Percentiles rank a stretch among this genome's conserved stretches.
These are phyloP conservation scores for Lactarius tabidus DNA, from an alignment of 768 basidiomycete genomes.

Conservation along the genomic window DNA sequence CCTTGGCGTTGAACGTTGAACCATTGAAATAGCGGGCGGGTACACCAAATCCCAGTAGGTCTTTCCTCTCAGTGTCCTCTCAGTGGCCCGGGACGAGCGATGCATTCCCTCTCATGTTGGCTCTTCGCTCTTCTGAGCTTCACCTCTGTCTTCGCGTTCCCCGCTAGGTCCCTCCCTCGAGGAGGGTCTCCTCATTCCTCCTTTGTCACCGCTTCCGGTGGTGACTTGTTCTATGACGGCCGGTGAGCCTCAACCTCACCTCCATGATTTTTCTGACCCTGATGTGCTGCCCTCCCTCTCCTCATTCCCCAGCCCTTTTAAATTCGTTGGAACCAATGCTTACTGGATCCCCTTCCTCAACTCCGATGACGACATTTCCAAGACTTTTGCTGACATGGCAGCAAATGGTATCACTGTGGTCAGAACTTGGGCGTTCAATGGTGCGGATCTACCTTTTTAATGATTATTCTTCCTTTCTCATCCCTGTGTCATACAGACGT, in stretches of 20 bases:
- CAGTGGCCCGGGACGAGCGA: no score
- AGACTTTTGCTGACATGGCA: constrained; percentile 55
- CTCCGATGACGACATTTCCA: constrained; percentile 50
- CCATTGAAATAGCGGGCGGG: not conserved
- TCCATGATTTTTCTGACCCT: no score
- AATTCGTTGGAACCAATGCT: constrained; percentile 54
- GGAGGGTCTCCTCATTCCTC: not conserved
- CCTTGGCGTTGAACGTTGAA: not conserved
- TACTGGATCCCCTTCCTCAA: constrained; percentile 64
- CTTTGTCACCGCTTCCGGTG: constrained; percentile 12
- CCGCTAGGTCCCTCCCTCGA: constrained; percentile 3
- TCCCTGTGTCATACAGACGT: constrained; percentile 17
- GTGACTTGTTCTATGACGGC: constrained; percentile 11
- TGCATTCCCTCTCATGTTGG: constrained; percentile 11
- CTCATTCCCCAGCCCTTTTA: constrained; percentile 28
- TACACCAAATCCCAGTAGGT: no score
- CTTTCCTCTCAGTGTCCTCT: no score
- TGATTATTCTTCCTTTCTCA: not conserved
- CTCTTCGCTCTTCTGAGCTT: constrained; percentile 5
- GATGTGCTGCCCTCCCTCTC: not conserved
- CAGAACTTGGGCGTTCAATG: constrained; percentile 71
- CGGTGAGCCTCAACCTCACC: constrained; percentile 4
- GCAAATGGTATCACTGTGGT: constrained; percentile 54
- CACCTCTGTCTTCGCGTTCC: constrained; percentile 4
- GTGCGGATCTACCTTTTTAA: constrained; percentile 30